Base-by-base conservation (phyloP, 164 flowering plant species). In the Chloranthus sessilifolius region DNA sequence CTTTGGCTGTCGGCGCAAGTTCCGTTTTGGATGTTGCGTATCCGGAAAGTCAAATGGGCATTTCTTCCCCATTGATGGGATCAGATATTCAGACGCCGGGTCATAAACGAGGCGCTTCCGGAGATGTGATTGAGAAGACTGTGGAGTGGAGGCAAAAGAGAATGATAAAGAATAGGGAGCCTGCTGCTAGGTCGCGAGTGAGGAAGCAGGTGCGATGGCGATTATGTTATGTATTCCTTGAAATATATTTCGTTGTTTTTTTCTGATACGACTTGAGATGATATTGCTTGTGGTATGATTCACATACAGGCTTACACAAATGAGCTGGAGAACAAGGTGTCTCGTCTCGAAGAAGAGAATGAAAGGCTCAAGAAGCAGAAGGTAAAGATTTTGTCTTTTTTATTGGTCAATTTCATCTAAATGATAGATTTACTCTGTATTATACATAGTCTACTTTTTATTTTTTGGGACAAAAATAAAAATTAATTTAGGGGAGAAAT, bases 121-220 rank as follows among this genome's bases (percentile, higher is more conserved):
- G 64, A 24, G 84, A 82, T 9, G 31, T 77, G 39, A 48, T 76
- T 33, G 98, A 76, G 71, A 90, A 75, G 62, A 74, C 84, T 36
- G 81, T 78, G 27, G 95, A 90, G 70, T 76, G 95, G 73, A 78
- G 88, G 72, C 91, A 82, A 61, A 90, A 80, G 73, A 73, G 95
- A 41, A 90, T 84, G 86, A 90, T 90, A 36, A 90, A 87, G 73
- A 90, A 90, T 50, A 59, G 98, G 62, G 98, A 90, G 56, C 87
- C 98, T 64, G 95, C 98, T 36, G 98, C 98, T n/a, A 74, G 98
- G 7, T 90, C 98, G 49, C 79, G 98, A 44, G 94, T 95, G 20
- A 75, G 95, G 72, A 87, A 87, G 62, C 96, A 88, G 94, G 96
- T 74, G 20, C 6, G 52, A 8, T 51, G 57, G 38, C 19, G 6